Evolutionary conservation across 768 basidiomycete genomes (phyloP), one percentile per base, ranked within the genome.

Genomic region (Psilocybe subaeruginosa): DNA sequence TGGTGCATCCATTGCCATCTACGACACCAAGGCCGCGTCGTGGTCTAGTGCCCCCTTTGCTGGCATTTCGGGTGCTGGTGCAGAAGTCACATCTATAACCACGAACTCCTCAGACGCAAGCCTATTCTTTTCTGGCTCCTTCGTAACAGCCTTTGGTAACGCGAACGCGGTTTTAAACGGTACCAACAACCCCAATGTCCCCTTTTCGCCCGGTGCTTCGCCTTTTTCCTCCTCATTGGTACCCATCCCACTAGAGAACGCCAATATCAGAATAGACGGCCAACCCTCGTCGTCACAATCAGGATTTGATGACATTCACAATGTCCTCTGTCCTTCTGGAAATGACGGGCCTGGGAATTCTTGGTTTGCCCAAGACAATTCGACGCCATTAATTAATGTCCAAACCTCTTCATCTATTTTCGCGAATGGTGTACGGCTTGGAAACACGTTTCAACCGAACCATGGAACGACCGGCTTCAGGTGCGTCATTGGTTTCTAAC

Each of bases 191-290:
- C 93, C 93, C 9, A 95, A 91, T 61, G 88, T 95, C 3, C 93
- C 93, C 11, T 88, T 86, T 67, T 95, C 94, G 19, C 72, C 85
- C 1, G 88, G 91, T 29, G 92, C 93, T 12, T 89, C 92, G 0
- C 91, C 92, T 0, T 94, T 92, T 72, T 91, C 95, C 3, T 92
- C 92, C 2, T 96, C 94, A 8, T 87, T 97, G 52, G 93, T 95
- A 39, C 91, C 92, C 16, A 77, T 95, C 35, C 86, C 91, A 33
- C 75, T 95, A 16, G 73, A 80, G 63, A 80, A 80, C 17, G 86
- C 88, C n/a, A 74, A 85, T 66, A 65, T 83, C n/a, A 74, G 85
- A 66, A 65, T 83, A 35, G 66, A 76, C 56, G 87, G 83, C 16
- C 85, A 84, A 2, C 89, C 91, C 16, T 87, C 89, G 0, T 83